Evolutionary conservation across 257 asterid genomes (phyloP).

Genomic region (Solanum arcanum): DNA sequence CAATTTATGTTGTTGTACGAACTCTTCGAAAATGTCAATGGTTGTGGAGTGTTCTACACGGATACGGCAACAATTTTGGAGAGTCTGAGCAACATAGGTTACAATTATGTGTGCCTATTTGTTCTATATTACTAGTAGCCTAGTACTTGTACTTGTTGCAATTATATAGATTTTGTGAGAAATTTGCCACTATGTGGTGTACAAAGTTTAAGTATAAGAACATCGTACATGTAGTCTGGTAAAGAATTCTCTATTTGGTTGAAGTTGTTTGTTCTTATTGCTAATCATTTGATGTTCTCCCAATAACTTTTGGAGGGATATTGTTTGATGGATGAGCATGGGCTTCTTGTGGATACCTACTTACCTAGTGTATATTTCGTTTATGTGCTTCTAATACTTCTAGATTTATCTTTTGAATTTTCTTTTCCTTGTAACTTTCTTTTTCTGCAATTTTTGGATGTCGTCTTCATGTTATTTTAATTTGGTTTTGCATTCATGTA

Average conservation of each 20-base stretch:
- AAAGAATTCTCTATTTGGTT: background rate
- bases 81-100: background rate
- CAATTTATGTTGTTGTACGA: background rate
- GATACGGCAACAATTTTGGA: background rate
- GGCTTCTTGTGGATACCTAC: background rate
- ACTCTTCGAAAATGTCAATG: background rate
- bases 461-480: background rate
- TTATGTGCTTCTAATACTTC: background rate
- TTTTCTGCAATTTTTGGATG: background rate
- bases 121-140: background rate
- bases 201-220: background rate
- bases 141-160: background rate
- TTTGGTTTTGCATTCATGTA: constrained; percentile 7
- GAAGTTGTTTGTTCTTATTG: background rate
- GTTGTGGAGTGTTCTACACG: background rate
- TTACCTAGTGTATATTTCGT: background rate
- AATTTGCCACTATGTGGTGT: background rate
- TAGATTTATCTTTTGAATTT: background rate
- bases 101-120: background rate
- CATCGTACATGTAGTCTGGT: background rate
- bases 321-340: background rate
- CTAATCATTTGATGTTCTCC: background rate
- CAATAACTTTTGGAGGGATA: background rate
- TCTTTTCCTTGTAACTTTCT: background rate
- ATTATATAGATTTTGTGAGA: background rate